A percentile compares a stretch with the other conserved stretches of the same genome.
Evolutionary conservation across 768 basidiomycete genomes (phyloP).

Genomic region (Collybiopsis luxurians): DNA sequence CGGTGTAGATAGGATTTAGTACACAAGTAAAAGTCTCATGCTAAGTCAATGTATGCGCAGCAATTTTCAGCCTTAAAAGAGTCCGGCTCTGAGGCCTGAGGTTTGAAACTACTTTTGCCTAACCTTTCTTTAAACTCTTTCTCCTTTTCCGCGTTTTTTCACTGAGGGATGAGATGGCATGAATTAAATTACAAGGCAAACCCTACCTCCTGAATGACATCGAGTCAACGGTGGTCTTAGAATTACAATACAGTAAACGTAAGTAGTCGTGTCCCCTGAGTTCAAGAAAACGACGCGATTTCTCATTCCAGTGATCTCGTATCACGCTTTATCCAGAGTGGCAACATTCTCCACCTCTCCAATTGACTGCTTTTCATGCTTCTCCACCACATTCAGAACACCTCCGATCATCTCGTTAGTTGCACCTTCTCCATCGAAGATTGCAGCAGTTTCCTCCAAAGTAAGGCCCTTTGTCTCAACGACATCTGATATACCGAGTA

Average conservation of each 20-base stretch:
- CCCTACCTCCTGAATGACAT: too few species aligned
- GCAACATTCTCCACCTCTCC: conserved; percentile 1
- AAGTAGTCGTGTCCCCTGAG: neutral
- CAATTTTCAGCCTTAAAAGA: too few species aligned
- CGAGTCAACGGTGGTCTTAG: neutral
- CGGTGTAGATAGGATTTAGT: too few species aligned
- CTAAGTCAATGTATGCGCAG: too few species aligned
- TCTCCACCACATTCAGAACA: neutral
- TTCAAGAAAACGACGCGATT: neutral
- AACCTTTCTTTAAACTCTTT: too few species aligned
- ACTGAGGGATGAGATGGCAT: too few species aligned
- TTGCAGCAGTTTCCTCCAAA: conserved; percentile 77
- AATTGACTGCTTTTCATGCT: neutral
- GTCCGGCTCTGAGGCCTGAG: too few species aligned
- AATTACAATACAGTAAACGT: neutral
- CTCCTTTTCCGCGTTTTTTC: too few species aligned
- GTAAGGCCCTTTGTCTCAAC: conserved; percentile 72
- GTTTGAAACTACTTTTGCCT: too few species aligned
- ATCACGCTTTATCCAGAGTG: conserved; percentile 1
- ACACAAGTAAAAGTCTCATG: too few species aligned
- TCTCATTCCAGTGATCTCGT: neutral
- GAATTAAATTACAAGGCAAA: too few species aligned
- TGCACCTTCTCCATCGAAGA: conserved; percentile 72
- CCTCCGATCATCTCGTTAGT: conserved; percentile 10
- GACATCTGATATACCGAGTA: conserved; percentile 31